These are phyloP conservation scores for Neocucurbitaria cava DNA, from an alignment of 2,329 filamentous ascomycete genomes.

Conservation along the genomic window DNA sequence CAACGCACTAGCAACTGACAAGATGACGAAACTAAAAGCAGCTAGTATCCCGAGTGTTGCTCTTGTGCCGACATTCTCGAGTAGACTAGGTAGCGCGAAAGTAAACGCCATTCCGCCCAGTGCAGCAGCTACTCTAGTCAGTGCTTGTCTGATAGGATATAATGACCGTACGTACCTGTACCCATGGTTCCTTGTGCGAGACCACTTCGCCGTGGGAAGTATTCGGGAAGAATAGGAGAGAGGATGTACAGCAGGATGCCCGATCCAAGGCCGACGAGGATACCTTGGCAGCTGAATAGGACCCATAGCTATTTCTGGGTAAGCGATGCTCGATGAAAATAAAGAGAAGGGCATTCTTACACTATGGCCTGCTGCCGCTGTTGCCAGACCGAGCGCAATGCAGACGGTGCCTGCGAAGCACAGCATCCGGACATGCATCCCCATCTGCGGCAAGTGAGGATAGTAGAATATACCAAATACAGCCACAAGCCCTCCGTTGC, in stretches of 20 bases:
- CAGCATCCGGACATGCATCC: conserved; percentile 20
- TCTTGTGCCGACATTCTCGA: conserved; percentile 53
- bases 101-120: conserved; percentile 22
- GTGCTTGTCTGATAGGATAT: not conserved
- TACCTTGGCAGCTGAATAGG: conserved; percentile 54
- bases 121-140: conserved; percentile 17
- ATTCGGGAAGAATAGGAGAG: conserved; percentile 57
- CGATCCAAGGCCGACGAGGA: conserved; percentile 54
- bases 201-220: conserved; percentile 57
- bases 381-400: conserved; percentile 20
- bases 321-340: not conserved
- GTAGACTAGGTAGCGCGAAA: conserved; percentile 46
- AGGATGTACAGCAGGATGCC: conserved; percentile 56
- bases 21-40: conserved; percentile 47
- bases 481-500: conserved; percentile 26
- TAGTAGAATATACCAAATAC: conserved; percentile 25
- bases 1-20: conserved; percentile 46
- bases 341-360: conserved; percentile 10
- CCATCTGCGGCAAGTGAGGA: conserved; percentile 24
- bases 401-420: conserved; percentile 20
- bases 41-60: conserved; percentile 55
- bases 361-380: conserved; percentile 20
- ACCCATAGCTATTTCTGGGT: conserved; percentile 43
- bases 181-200: conserved; percentile 27
- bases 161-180: conserved; percentile 12